A percentile compares a stretch with the other conserved stretches of the same genome.
Evolutionary conservation across 352 stramenopile genomes (phyloP).

Genomic region (Thalassiosira oceanica): DNA sequence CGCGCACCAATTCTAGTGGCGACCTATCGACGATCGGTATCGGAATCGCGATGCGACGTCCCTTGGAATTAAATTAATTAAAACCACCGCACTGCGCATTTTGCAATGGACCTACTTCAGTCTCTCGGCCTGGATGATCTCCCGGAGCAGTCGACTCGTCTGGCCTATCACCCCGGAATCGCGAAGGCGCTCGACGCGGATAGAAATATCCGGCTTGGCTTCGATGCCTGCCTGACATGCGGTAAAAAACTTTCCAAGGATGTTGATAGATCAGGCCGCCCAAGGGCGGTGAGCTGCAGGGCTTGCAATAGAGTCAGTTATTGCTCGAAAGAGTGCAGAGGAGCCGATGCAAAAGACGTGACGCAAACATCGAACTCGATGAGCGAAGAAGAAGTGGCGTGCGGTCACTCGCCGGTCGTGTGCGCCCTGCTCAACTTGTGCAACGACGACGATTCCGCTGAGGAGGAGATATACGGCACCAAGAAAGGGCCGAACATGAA

Average conservation of each 20-base stretch:
- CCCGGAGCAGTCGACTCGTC: constrained; percentile 68
- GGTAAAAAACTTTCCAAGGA: constrained; percentile 4
- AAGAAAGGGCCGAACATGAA: constrained; percentile 10
- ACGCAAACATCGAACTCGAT: background rate
- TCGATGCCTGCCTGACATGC: constrained; percentile 36
- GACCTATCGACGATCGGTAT: too few species aligned
- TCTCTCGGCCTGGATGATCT: constrained; percentile 61
- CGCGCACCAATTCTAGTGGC: too few species aligned
- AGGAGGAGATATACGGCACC: constrained; percentile 29
- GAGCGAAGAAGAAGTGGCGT: constrained; percentile 36
- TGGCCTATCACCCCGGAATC: constrained; percentile 31
- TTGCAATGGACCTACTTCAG: constrained; percentile 65
- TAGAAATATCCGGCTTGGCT: constrained; percentile 24
- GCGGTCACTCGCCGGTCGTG: constrained; percentile 69
- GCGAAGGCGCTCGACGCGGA: constrained; percentile 12
- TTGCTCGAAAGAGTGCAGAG: constrained; percentile 30
- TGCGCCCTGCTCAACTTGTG: constrained; percentile 65
- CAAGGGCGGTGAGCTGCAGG: constrained; percentile 13
- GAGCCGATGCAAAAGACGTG: constrained; percentile 16
- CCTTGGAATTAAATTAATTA: too few species aligned
- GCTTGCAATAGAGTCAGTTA: constrained; percentile 43
- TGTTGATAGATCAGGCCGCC: background rate
- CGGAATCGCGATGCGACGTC: too few species aligned
- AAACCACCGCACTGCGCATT: background rate
- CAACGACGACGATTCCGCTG: constrained; percentile 64